phyloP scores from a whole-genome alignment of 1,284 basidiomycete species.

The Leccinum fallax region DNA sequence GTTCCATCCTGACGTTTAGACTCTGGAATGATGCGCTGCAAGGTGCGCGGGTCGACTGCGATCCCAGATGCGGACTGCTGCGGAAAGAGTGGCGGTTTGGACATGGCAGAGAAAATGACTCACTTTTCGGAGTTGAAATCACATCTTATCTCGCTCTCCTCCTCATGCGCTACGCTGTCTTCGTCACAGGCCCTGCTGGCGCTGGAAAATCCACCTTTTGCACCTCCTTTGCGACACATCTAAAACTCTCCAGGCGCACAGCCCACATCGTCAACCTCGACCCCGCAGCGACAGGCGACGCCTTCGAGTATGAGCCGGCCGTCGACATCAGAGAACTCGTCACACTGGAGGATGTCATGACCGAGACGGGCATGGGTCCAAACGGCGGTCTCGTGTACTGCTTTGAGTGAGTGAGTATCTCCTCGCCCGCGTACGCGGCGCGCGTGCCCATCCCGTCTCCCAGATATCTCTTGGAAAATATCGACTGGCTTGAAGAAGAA shows the following conservation, averaged over 20 bases:
- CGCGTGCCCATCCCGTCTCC: slow-evolving; percentile 1
- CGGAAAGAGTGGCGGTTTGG: slow-evolving; percentile 73
- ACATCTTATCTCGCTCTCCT: slow-evolving; percentile 12
- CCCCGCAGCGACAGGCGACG: slow-evolving; percentile 85
- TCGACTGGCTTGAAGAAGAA: slow-evolving; percentile 99
- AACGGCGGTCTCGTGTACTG: slow-evolving; percentile 98
- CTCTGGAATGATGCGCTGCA: slow-evolving; percentile 87
- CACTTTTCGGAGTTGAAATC: slow-evolving; percentile 33
- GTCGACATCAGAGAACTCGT: slow-evolving; percentile 97
- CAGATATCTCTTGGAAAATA: slow-evolving; percentile 94
- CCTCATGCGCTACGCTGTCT: slow-evolving; percentile 86
- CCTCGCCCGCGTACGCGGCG: background rate
- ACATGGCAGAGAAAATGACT: slow-evolving; percentile 51
- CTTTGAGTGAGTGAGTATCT: slow-evolving; percentile 90
- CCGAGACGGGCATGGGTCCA: slow-evolving; percentile 92
- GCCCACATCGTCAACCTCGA: slow-evolving; percentile 97
- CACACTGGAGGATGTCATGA: slow-evolving; percentile 95
- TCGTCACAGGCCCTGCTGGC: slow-evolving; percentile 91
- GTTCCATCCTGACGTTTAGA: slow-evolving; percentile 84
- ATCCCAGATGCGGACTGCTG: slow-evolving; percentile 78
- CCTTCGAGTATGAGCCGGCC: slow-evolving; percentile 91
- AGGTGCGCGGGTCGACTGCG: slow-evolving; percentile 77
- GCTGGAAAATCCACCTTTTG: slow-evolving; percentile 98
- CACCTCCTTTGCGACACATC: slow-evolving; percentile 87
- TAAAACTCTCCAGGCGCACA: slow-evolving; percentile 80